Evolutionary conservation across 1,284 basidiomycete species (phyloP).

Genomic region (Stereum hirsutum): DNA sequence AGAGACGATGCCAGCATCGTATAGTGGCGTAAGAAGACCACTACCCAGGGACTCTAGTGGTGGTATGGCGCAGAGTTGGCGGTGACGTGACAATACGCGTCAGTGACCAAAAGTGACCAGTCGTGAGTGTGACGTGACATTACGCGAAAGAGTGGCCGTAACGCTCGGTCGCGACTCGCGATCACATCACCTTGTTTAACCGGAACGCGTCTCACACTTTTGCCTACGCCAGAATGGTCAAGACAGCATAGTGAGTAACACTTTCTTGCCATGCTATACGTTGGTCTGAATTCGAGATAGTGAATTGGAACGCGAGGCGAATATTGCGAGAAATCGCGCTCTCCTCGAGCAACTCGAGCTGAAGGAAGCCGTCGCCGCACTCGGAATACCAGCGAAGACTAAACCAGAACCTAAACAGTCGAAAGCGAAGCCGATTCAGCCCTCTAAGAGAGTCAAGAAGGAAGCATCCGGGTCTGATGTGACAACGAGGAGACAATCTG

Average conservation of each 20-base stretch:
- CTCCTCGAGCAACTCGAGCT: conserved; percentile 63
- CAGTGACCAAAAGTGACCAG: too few species aligned
- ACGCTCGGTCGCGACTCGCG: neutral
- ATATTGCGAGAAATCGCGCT: conserved; percentile 70
- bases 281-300: conserved; percentile 23
- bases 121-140: neutral
- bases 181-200: neutral
- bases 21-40: too few species aligned
- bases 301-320: conserved; percentile 66
- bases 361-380: conserved; percentile 42
- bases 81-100: too few species aligned
- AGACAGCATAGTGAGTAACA: conserved; percentile 11
- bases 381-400: conserved; percentile 32
- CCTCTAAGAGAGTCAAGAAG: conserved; percentile 41
- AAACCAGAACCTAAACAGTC: conserved; percentile 19
- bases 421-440: conserved; percentile 56
- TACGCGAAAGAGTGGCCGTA: too few species aligned
- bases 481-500: conserved; percentile 51
- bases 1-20: too few species aligned
- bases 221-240: conserved; percentile 7
- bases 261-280: neutral
- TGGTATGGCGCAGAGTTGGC: too few species aligned
- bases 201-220: neutral
- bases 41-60: too few species aligned
- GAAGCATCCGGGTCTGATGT: conserved; percentile 23